These are phyloP conservation scores for Discostella pseudostelligera DNA, from an alignment of 108 stramenopile genomes.

Conservation along the genomic window DNA sequence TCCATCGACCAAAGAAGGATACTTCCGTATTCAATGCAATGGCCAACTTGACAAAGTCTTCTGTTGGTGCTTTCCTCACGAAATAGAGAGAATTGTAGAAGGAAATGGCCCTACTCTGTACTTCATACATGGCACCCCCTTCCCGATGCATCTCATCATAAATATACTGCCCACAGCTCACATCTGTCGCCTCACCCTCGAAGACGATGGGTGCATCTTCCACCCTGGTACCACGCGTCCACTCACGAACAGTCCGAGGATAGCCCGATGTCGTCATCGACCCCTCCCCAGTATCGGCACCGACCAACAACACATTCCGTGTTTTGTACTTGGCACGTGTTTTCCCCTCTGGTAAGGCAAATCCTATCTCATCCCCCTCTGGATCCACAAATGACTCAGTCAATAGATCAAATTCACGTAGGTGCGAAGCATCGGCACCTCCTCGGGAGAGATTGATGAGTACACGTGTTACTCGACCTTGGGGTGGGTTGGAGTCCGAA, in stretches of 20 bases:
- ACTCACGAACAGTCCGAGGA: conserved; percentile 84
- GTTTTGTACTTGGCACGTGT: conserved; percentile 49
- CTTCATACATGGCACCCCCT: conserved; percentile 72
- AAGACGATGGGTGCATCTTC: conserved; percentile 83
- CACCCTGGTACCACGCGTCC: conserved; percentile 85
- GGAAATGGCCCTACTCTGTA: conserved; percentile 63
- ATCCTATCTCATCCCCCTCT: conserved; percentile 38
- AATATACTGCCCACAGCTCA: conserved; percentile 70
- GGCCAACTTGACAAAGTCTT: conserved; percentile 66
- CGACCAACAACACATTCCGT: conserved; percentile 59
- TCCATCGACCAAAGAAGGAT: conserved; percentile 57
- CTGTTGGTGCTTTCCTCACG: conserved; percentile 47
- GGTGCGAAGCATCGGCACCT: conserved; percentile 85
- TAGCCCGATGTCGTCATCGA: conserved; percentile 87
- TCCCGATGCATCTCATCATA: conserved; percentile 65
- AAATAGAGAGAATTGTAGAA: conserved; percentile 82
- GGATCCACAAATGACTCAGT: conserved; percentile 73
- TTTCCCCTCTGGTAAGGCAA: conserved; percentile 82
- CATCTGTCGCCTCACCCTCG: conserved; percentile 87
- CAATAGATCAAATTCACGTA: conserved; percentile 87
- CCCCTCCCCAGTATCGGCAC: conserved; percentile 59
- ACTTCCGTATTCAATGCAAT: conserved; percentile 70
- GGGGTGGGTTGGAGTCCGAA: conserved; percentile 5
- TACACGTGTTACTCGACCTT: conserved; percentile 52
- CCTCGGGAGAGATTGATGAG: conserved; percentile 79